Evolutionary conservation across 2,329 filamentous ascomycete genomes (phyloP), one percentile per base, ranked within the genome.

Genomic region (Fusarium nelsonii): DNA sequence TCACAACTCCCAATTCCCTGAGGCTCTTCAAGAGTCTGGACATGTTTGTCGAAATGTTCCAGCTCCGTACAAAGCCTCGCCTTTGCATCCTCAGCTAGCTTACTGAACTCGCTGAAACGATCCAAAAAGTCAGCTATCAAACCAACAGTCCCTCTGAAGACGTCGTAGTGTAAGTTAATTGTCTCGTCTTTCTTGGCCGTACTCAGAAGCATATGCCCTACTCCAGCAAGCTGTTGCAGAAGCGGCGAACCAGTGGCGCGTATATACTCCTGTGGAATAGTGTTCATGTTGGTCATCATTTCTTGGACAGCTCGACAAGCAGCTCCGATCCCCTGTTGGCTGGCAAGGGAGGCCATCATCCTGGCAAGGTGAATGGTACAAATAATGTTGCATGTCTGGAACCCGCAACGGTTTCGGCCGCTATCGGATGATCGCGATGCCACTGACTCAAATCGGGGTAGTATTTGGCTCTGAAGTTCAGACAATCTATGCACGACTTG

Each of bases 361-460:
- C 50, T 26, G 20, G 50, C 50, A 9, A 53, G 18, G 30, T 53
- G 50, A 23, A 53, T 53, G 4, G 50, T 53, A 7, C 37, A 53
- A 9, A 43, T 11, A 9, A 53, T 43, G 4, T 53, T 53, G 39
- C 50, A 53, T 4, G 50, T 12, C 8, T 53, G 50, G 15, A 53
- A 53, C 6, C 50, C 50, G n/a, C 50, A 53, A 4, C 39, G 18
- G 3, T 53, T 43, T n/a, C 39, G 28, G 4, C 50, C 50, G 8
- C 18, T 53, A 14, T 53, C 50, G 4, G 50, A 53, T 8, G 50
- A 53, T 6, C 39, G 37, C 8, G 39, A 43, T 4, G 50, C 50
- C 6, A 43, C 39, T 3, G 39, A 34, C n/a, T 16, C 50, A 10
- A 53, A 53, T 16, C 34, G 50, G 1, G 50, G 50, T 2, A 53